These are phyloP conservation scores for Cucumis hystrix DNA, from an alignment of 306 rosid species.

Conservation along the genomic window DNA sequence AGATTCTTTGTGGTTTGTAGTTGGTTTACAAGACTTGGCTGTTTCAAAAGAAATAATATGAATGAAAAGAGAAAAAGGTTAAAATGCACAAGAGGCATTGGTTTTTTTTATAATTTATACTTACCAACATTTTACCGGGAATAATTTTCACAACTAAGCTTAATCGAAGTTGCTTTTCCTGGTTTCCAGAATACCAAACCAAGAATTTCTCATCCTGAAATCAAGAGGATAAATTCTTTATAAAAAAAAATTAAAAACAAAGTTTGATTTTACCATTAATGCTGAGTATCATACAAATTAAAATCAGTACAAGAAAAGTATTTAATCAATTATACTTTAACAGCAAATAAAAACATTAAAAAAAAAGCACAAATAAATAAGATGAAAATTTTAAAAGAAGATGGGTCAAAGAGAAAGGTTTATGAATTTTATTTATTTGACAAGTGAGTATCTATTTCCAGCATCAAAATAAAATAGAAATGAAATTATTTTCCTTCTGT, in stretches of 20 bases:
- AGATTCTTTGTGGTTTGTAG: conserved; percentile 43
- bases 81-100: neutral
- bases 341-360: neutral
- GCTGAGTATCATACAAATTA: neutral
- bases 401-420: neutral
- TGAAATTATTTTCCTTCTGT: neutral
- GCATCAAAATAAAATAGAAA: neutral
- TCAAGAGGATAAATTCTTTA: neutral
- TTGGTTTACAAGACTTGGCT: conserved; percentile 48
- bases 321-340: neutral
- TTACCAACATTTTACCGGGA: conserved; percentile 59
- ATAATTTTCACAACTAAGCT: conserved; percentile 45
- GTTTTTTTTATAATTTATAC: conserved; percentile 5
- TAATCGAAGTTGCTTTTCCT: conserved; percentile 59
- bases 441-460: neutral
- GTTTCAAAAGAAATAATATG: conserved; percentile 17
- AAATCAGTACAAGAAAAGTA: neutral
- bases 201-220: conserved; percentile 74
- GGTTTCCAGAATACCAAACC: conserved; percentile 67
- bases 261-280: neutral
- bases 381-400: neutral
- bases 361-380: neutral
- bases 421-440: neutral
- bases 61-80: conserved; percentile 12
- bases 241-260: neutral